Evolutionary conservation across 805 yeast genomes (phyloP).

Genomic region (Pichia occidentalis): DNA sequence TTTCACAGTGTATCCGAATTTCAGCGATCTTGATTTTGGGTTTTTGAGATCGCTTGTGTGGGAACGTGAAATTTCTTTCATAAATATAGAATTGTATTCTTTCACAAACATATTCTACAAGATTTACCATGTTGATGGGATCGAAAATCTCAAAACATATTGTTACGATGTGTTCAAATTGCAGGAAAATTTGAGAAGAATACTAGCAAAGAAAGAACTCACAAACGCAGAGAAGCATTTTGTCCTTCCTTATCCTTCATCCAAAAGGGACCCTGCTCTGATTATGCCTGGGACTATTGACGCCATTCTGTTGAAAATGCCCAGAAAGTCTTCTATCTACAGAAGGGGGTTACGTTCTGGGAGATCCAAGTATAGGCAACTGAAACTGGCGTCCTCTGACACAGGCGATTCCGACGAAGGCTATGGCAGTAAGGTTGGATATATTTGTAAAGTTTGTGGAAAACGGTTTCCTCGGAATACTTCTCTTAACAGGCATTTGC

Average conservation of each 20-base stretch:
- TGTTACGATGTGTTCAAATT: slow-evolving; percentile 6
- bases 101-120: slow-evolving; percentile 2
- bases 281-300: too few relatives aligned
- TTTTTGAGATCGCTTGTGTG: slow-evolving; percentile 4
- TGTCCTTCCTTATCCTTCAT: background rate
- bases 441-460: slow-evolving; percentile 23
- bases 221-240: background rate
- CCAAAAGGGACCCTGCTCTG: background rate
- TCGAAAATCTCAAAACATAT: slow-evolving; percentile 5
- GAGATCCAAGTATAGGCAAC: too few relatives aligned
- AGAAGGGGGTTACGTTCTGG: too few relatives aligned
- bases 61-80: background rate
- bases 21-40: slow-evolving; percentile 7
- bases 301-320: too few relatives aligned
- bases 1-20: slow-evolving; percentile 13
- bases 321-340: too few relatives aligned
- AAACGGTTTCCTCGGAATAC: slow-evolving; percentile 25
- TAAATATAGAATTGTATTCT: slow-evolving; percentile 5
- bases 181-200: slow-evolving; percentile 2
- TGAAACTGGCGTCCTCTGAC: too few relatives aligned
- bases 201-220: slow-evolving; percentile 1
- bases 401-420: too few relatives aligned
- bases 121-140: background rate
- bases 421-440: too few relatives aligned
- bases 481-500: slow-evolving; percentile 23